phyloP scores from a whole-genome alignment of 139 green algal genomes.

The Ulvella scutata region DNA sequence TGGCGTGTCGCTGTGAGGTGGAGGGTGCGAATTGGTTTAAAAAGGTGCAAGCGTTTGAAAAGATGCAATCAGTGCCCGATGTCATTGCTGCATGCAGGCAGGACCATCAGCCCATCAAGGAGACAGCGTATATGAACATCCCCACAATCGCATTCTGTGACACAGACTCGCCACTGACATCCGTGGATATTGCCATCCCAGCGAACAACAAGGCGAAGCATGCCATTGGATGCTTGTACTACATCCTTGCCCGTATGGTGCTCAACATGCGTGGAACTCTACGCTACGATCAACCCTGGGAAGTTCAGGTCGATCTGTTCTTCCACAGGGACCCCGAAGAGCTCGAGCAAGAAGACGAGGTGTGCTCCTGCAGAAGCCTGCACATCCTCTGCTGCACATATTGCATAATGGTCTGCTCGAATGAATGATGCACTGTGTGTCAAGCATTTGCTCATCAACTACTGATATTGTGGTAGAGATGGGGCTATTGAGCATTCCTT shows the following conservation, averaged over 20 bases:
- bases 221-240: slow-evolving; percentile 93
- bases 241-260: slow-evolving; percentile 92
- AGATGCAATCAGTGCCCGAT: no score
- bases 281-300: slow-evolving; percentile 50
- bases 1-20: no score
- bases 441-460: no score
- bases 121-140: slow-evolving; percentile 98
- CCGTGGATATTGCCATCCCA: slow-evolving; percentile 96
- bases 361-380: not conserved
- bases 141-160: slow-evolving; percentile 98
- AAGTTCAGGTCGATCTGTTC: slow-evolving; percentile 98
- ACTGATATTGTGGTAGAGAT: no score
- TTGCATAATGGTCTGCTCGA: no score
- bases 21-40: no score
- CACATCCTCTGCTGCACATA: no score
- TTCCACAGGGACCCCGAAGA: slow-evolving; percentile 93
- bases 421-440: no score
- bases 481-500: no score
- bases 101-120: slow-evolving; percentile 92
- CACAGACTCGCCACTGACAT: slow-evolving; percentile 83
- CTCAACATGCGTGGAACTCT: slow-evolving; percentile 92
- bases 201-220: slow-evolving; percentile 99
- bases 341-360: slow-evolving; percentile 73
- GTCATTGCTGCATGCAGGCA: no score
- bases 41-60: no score